Evolutionary conservation across 2,329 filamentous ascomycete species (phyloP), one percentile per base, ranked within the genome.

Genomic region (Venturia effusa): DNA sequence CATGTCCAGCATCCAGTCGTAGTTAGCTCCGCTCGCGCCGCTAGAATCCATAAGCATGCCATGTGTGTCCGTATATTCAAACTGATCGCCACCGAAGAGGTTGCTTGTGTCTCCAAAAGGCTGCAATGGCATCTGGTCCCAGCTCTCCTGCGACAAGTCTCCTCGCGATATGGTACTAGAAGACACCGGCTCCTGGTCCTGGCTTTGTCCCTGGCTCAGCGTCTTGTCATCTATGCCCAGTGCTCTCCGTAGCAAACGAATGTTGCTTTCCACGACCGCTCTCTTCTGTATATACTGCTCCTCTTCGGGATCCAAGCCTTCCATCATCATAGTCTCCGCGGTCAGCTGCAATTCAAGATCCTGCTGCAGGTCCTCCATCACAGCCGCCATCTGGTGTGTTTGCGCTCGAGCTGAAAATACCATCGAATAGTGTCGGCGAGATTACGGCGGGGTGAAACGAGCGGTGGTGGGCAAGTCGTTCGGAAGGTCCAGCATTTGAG

Each of bases 281-380:
- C 68, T 68, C 22, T 65, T 65, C 13, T 67, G 64, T 10, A 65
- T 62, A 61, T 71, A 73, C 59, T 72, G 69, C 55, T 72, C 71
- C 27, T 70, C 69, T 37, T 65, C 68, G 3, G 61, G 41, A 39
- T 74, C 73, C n/a, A 76, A 69, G 7, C 66, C 71, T 8, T 68
- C 66, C 6, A 74, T 68, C 2, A 73, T 65, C 8, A 73, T 68
- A 39, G 68, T 64, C 17, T 69, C 68, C 64, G 74, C 74, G 6
- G 67, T 61, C 32, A 76, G 66, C 34, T 76, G 73, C n/a, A 75
- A 71, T 40, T 70, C 68, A 57, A 74, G 65, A 34, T 70, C 69
- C n/a, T 70, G 62, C 37, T 57, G 45, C 30, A 66, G 64, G 34
- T 34, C 51, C 30, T 32, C 27, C 51, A 34, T 57, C 17, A n/a